Base-by-base conservation (phyloP, 345 rosid genomes). In the Clarkia xantiana region DNA sequence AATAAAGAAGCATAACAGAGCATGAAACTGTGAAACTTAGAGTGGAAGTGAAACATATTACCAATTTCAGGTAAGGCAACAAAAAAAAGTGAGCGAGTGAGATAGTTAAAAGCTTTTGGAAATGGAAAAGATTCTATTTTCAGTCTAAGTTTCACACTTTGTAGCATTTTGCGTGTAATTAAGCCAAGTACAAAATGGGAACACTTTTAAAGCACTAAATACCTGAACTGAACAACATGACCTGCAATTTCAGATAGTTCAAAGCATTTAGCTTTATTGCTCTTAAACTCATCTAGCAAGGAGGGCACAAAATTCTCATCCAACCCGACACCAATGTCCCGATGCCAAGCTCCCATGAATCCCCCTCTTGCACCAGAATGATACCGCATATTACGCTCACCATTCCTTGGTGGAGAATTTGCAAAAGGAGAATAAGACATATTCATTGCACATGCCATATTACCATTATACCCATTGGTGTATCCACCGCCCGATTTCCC, bases 221-320 rank as follows among this genome's bases (percentile, higher is more conserved):
- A 78, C 90, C 90, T 81, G 79, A 81, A 81, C 68, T 78, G 82
- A 54, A 78, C 90, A 51, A 81, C 90, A 70, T 77, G 84, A 20
- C 81, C 73, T 1, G 70, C 70, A 69, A 79, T 82, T 63, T 79
- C 86, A 12, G 76, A 67, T 19, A 82, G 79, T 55, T 77, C 87
- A 66, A 82, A 78, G 56, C 89, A 79, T 68, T 51, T 81, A 64
- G 81, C 56, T 73, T 76, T 79, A 61, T 73, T 77, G 66, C 73
- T 77, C 62, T 81, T 81, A 42, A 81, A 78, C 54, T 81, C 90
- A 41, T 78, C 90, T 7, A 81, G 71, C 47, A 81, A 62, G 47
- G 89, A 65, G 47, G 82, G 72, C 17, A 75, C 56, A 63, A 76
- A 76, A 55, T 66, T 60, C 47, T 74, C 85, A 60, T 71, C 73